These are phyloP conservation scores for Agroathelia rolfsii DNA, from an alignment of 1,284 basidiomycete species.

Conservation along the genomic window DNA sequence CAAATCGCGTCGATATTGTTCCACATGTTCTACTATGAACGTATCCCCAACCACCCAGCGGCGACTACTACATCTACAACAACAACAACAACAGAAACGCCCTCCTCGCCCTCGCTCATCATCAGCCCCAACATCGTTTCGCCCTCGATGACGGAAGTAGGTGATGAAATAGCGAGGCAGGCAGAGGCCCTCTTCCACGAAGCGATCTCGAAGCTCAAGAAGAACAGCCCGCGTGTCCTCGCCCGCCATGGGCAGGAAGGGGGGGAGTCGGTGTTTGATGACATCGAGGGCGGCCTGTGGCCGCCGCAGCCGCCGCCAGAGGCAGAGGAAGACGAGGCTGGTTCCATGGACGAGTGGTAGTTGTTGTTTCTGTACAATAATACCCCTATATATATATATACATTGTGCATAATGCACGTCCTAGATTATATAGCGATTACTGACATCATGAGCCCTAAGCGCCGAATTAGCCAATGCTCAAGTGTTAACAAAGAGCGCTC, in stretches of 20 bases:
- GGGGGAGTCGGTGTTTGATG: no score
- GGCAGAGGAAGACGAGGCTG: no score
- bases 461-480: no score
- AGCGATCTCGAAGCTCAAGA: slow-evolving; percentile 24
- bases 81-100: slow-evolving; percentile 6
- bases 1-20: slow-evolving; percentile 36
- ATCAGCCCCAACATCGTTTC: slow-evolving; percentile 28
- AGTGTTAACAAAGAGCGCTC: no score
- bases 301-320: no score
- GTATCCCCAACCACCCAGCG: slow-evolving; percentile 10
- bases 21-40: slow-evolving; percentile 46
- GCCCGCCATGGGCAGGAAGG: slow-evolving; percentile 7
- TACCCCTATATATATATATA: no score
- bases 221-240: slow-evolving; percentile 5
- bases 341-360: no score
- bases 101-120: slow-evolving; percentile 22
- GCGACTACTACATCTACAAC: slow-evolving; percentile 7
- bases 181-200: slow-evolving; percentile 59
- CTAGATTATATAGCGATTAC: no score
- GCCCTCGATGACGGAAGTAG: slow-evolving; percentile 40
- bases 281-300: no score
- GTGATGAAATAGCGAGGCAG: slow-evolving; percentile 46
- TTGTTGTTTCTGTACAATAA: no score
- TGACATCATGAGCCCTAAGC: no score
- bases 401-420: no score